Evolutionary conservation across 1,284 basidiomycete genomes (phyloP), one percentile per base, ranked within the genome.

Genomic region (Apiotrichum sp.): DNA sequence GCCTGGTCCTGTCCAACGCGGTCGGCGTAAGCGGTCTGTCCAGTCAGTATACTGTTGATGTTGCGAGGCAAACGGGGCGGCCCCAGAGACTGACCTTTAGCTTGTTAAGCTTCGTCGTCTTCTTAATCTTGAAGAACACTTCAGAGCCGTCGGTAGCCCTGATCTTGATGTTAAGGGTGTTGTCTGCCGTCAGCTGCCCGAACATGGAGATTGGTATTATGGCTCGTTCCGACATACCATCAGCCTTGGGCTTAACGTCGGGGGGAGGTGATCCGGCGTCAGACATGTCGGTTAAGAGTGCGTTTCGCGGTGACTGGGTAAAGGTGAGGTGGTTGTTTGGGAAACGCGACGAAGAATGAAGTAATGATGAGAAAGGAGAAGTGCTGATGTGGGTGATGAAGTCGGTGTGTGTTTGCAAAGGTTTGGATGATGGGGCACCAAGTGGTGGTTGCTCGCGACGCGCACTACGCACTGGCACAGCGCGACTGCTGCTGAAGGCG

Each of bases 41-140:
- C 16, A 4, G 53, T 66, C 22, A 65, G 59, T 55, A 34, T 3
- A 39, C 22, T 22, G 22, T 22, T 22, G 22, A 22, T 22, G 22
- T 22, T 22, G 22, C 22, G 22, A 22, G 22, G 22, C 22, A 22
- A 22, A 22, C 22, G 22, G 22, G 22, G 22, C 6, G 33, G 22
- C 22, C 22, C 22, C 29, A 43, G 10, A 22, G 36, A 1, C 7
- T 38, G 58, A 74, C 74, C 68, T 75, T 76, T 32, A 97, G 83
- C 80, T 97, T 97, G 80, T 86, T 89, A 62, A 96, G 79, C 81
- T 89, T 93, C 48, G 93, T 96, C 71, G 84, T 90, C 67, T 87
- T 85, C 80, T 96, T 96, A 79, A 97, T 96, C 83, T 97, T 97
- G 84, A 97, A 97, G 78, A 91, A 96, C 44, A 96, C 90, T 74